Conservation (phyloP, 2,329 filamentous ascomycete genomes). For the Colletotrichum sp. region DNA sequence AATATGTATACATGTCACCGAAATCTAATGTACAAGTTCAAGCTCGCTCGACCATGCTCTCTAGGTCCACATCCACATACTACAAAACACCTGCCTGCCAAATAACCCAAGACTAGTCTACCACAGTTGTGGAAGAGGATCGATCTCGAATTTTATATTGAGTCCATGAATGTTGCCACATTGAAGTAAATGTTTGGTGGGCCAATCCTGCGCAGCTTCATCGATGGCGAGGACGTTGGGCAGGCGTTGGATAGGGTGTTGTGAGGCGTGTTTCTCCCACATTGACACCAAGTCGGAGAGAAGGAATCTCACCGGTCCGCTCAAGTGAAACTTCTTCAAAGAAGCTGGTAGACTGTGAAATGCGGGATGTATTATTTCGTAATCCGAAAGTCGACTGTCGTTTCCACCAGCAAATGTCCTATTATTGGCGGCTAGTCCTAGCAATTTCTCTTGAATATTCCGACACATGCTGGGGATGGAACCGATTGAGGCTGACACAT, state of each 20-base stretch:
- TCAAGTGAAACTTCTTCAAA: background rate
- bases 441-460: background rate
- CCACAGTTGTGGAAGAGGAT: background rate
- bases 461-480: background rate
- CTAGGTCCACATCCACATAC: background rate
- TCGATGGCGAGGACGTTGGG: background rate
- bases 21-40: background rate
- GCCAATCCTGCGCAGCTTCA: background rate
- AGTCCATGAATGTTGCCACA: background rate
- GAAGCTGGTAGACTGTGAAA: background rate
- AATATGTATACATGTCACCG: background rate
- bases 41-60: background rate
- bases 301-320: background rate
- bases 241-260: background rate
- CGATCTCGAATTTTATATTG: background rate
- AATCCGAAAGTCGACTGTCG: background rate
- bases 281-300: background rate
- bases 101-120: background rate
- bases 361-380: background rate
- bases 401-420: background rate
- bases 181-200: background rate
- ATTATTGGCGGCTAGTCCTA: background rate
- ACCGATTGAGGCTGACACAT: background rate
- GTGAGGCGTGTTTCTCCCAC: background rate
- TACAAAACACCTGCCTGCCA: rapidly evolving